Percentiles rank a stretch among this genome's conserved stretches.
Evolutionary conservation across 768 basidiomycete species (phyloP).

Genomic region (Suillus variegatus): DNA sequence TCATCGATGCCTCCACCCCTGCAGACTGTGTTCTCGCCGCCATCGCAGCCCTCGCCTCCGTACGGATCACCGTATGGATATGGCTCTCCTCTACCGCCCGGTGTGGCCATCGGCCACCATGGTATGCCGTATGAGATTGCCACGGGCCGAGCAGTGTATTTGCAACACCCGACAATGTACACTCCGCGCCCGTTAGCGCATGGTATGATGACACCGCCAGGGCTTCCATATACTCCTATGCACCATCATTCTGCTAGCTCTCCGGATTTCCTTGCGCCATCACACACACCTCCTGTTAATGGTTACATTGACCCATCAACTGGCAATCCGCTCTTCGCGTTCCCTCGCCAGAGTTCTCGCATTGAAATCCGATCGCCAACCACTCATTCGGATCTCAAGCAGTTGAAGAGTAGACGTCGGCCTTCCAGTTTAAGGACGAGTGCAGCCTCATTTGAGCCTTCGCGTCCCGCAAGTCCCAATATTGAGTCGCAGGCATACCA

Average conservation of each 20-base stretch:
- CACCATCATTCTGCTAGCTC: conserved; percentile 60
- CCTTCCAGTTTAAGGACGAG: conserved; percentile 50
- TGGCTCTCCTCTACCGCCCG: conserved; percentile 59
- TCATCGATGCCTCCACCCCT: conserved; percentile 44
- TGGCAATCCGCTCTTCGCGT: conserved; percentile 71
- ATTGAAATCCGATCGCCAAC: conserved; percentile 72
- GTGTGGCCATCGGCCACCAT: conserved; percentile 71
- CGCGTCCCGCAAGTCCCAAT: conserved; percentile 30
- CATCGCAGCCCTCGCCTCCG: conserved; percentile 50
- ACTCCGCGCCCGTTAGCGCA: conserved; percentile 68
- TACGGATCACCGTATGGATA: conserved; percentile 72
- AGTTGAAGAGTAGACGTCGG: conserved; percentile 26
- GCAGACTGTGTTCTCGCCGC: conserved; percentile 44
- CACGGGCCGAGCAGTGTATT: conserved; percentile 78
- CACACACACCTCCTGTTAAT: conserved; percentile 62
- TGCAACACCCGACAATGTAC: conserved; percentile 64
- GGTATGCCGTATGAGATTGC: conserved; percentile 83
- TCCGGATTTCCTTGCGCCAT: conserved; percentile 61
- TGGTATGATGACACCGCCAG: conserved; percentile 50
- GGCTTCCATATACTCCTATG: conserved; percentile 57
- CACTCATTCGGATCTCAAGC: conserved; percentile 27
- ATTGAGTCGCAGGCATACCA: conserved; percentile 16
- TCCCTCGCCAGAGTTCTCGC: conserved; percentile 70
- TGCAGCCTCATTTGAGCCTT: conserved; percentile 53
- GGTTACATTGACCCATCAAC: conserved; percentile 67